These are phyloP conservation scores for Thymus quinquecostatus DNA, from an alignment of 257 asterid genomes.

Conservation along the genomic window DNA sequence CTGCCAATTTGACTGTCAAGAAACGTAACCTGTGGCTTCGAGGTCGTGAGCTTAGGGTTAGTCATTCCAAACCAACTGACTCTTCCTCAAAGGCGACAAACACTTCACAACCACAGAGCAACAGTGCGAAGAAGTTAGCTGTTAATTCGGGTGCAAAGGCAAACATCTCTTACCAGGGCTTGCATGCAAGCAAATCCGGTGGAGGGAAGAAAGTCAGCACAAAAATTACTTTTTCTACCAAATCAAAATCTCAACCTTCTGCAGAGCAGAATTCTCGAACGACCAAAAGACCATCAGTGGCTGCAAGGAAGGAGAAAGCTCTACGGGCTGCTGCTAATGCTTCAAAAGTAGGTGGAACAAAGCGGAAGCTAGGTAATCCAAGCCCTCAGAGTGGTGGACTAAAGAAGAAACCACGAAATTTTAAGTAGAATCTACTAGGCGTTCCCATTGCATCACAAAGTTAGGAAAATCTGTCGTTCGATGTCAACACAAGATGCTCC, in stretches of 20 bases:
- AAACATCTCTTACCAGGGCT: constrained; percentile 70
- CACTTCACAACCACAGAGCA: constrained; percentile 40
- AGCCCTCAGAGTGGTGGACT: constrained; percentile 58
- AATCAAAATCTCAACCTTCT: constrained; percentile 36
- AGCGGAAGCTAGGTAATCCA: constrained; percentile 63
- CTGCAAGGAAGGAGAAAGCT: constrained; percentile 73
- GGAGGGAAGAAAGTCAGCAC: constrained; percentile 56
- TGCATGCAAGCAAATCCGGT: constrained; percentile 79
- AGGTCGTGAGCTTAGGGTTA: constrained; percentile 76
- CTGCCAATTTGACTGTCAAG: constrained; percentile 53
- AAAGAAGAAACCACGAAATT: constrained; percentile 73
- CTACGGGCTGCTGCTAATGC: constrained; percentile 42
- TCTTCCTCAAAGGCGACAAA: constrained; percentile 55
- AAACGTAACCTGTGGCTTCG: constrained; percentile 63
- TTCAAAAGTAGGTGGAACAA: constrained; percentile 52
- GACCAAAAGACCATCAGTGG: constrained; percentile 81
- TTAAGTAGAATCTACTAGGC: constrained; percentile 27
- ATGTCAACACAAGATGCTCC: not conserved
- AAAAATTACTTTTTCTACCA: constrained; percentile 30
- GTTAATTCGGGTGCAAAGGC: constrained; percentile 37
- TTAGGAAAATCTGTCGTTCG: not conserved
- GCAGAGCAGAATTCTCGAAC: constrained; percentile 30
- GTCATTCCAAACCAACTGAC: constrained; percentile 56
- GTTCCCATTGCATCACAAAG: not conserved
- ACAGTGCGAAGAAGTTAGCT: constrained; percentile 46